Evolutionary conservation across 1,139 yeast species (phyloP), one percentile per base, ranked within the genome.

Genomic region (Pneumocystis jirovecii): DNA sequence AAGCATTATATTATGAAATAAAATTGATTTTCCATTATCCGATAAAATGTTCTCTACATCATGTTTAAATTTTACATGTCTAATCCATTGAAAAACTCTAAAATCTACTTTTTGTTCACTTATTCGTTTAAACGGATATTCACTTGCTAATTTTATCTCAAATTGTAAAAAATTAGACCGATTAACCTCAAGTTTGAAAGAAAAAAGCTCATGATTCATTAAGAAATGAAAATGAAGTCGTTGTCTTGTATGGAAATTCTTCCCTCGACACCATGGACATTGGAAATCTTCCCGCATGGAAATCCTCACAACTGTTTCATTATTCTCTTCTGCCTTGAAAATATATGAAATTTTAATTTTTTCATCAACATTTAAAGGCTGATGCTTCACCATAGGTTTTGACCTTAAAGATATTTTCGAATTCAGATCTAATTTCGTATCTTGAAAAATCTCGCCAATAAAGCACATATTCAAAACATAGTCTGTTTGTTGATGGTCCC

Each of bases 221-320:
- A 64, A 5, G 29, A 67, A 66, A 40, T 67, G 69, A 42, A 67
- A 67, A 44, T 67, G 67, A 31, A 67, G 62, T 3, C 67, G 63
- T 19, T 65, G 66, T 50, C 42, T 61, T 1, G 61, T 35, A 7
- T 57, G 63, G 40, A 56, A 67, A 42, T 67, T 63, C 21, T 37
- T 62, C 60, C 63, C 61, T 19, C 50, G n/a, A 40, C 69, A 67
- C 68, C 68, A 67, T 6, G 68, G 69, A 50, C 69, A 67, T 3
- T 62, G 62, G 35, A 65, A 64, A 12, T 68, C 69, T 17, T 40
- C 45, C 45, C 65, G 60, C 5, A 42, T 61, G 19, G 35, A 67
- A 2, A 6, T 25, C 21, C 34, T 50, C 21, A 50, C 57, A 1
- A 50, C 57, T 4, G 68, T 65, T 61, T 63, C 67, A 63, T 65